Evolutionary conservation across 306 rosid genomes (phyloP).

Genomic region (Senna tora): DNA sequence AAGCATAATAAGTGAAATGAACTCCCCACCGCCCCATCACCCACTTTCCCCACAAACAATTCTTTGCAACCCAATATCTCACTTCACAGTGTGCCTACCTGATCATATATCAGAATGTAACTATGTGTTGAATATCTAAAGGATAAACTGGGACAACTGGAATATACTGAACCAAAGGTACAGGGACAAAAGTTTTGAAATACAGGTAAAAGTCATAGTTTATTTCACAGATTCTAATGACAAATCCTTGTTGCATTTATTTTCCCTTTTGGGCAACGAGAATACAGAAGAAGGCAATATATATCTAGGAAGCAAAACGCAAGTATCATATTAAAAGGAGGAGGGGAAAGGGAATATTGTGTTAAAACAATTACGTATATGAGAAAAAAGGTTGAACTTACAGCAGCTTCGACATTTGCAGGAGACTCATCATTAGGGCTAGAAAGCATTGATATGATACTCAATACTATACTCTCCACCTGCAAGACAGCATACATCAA

Average conservation of each 20-base stretch:
- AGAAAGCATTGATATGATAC: slow-evolving; percentile 98
- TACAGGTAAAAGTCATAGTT: slow-evolving; percentile 4
- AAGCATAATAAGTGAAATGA: neutral
- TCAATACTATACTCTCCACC: slow-evolving; percentile 99
- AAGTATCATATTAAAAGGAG: neutral
- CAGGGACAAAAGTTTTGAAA: slow-evolving; percentile 1
- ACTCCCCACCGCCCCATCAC: too few relatives aligned
- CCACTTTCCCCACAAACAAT: neutral
- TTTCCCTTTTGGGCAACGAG: neutral
- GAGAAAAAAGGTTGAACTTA: slow-evolving; percentile 51
- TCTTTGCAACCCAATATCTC: slow-evolving; percentile 2
- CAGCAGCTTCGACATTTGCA: slow-evolving; percentile 99
- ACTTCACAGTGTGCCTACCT: neutral
- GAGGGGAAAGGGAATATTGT: neutral
- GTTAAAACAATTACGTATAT: neutral
- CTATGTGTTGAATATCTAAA: slow-evolving; percentile 14
- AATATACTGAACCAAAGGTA: neutral
- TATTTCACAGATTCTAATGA: neutral
- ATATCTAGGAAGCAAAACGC: slow-evolving; percentile 19
- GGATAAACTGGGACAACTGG: neutral
- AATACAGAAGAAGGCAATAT: neutral
- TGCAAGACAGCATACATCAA: slow-evolving; percentile 47
- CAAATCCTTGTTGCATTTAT: neutral
- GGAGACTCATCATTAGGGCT: slow-evolving; percentile 98
- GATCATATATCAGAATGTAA: slow-evolving; percentile 17